Base-by-base conservation (phyloP, 2,329 filamentous ascomycete genomes). In the Xylariales sp. region DNA sequence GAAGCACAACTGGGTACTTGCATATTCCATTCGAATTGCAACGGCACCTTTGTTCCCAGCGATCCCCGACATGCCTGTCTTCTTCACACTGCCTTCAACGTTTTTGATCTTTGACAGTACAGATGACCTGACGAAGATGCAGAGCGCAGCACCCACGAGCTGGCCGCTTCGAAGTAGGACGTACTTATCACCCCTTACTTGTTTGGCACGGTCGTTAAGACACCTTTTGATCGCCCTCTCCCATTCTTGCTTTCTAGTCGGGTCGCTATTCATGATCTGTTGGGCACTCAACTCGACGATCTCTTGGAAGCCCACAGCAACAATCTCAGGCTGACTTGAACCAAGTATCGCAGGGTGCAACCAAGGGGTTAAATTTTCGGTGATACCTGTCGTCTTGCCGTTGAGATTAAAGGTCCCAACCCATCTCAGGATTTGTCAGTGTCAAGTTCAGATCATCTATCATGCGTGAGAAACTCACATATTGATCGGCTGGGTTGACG, bases 231-330 rank as follows among this genome's bases (percentile, higher is more conserved):
- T 89, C 4, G 86, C 83, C 40, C 74, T 68, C 60, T 98, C 93
- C 93, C 93, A 98, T 15, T 83, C 69, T 48, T 88, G 82, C 50
- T 91, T 87, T 40, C 87, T 78, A 3, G 82, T 80, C 1, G 93
- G 93, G 59, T 98, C 91, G 46, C 90, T 97, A 50, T 94, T 95
- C 89, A 98, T 96, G 57, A 98, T 97, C 57, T 98, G 93, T 60
- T 97, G 91, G 12, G 94, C 93, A 53, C 88, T 96, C 34, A 98
- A 70, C 57, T 95, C 88, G n/a, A 98, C 93, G 48, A 98, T 97
- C 63, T 98, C 93, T 59, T 98, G 93, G 54, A 98, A 97, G 0
- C 88, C 93, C 12, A 96, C 83, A 6, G 86, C 89, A 38, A 95
- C 82, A 27, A 98, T 86, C 44, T 91, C 86, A 5, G 93, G 90